Evolutionary conservation across 805 yeast genomes (phyloP), one percentile per base, ranked within the genome.

Genomic region (Wickerhamomyces bisporus): DNA sequence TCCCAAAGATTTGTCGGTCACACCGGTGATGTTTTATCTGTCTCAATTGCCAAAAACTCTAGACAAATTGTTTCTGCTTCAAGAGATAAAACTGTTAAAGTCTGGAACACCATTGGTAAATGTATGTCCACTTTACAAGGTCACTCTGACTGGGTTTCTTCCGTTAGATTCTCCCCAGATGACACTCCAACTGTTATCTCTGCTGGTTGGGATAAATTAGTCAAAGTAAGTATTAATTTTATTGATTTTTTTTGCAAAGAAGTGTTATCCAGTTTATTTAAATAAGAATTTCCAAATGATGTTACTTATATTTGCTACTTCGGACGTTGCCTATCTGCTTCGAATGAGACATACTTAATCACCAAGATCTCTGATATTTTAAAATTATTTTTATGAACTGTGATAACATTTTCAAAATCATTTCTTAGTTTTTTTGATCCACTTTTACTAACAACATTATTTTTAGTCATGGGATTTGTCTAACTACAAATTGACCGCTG

Each of bases 141-240:
- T 62, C 98, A 93, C 94, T 66, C 79, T 68, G 99, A 93, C 86
- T 93, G 99, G 99, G 96, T 91, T 62, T 86, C 96, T 52, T 78
- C 94, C 60, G 98, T 89, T 62, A 86, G 96, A 79, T 87, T 91
- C 81, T 86, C 95, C 59, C 98, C 97, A 72, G 68, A 67, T 50
- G 78, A 79, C 55, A 70, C 81, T 51, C 69, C 86, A 62, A 77
- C 83, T 58, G 83, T 87, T 62, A 82, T 91, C 75, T 91, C 99
- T 58, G 97, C 97, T 64, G 95, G 96, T 67, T 87, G 95, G 91
- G 99, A 93, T 73, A 93, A 91, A 77, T 75, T 89, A 61, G 95
- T 94, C 62, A 93, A 93, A 89, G 98, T 91, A 87, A 77, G 96
- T 87, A 64, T 42, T 42, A 34, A 32, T 42, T 25, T 30, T 31